These are phyloP conservation scores for Murraya paniculata DNA, from an alignment of 345 rosid species.

Conservation along the genomic window DNA sequence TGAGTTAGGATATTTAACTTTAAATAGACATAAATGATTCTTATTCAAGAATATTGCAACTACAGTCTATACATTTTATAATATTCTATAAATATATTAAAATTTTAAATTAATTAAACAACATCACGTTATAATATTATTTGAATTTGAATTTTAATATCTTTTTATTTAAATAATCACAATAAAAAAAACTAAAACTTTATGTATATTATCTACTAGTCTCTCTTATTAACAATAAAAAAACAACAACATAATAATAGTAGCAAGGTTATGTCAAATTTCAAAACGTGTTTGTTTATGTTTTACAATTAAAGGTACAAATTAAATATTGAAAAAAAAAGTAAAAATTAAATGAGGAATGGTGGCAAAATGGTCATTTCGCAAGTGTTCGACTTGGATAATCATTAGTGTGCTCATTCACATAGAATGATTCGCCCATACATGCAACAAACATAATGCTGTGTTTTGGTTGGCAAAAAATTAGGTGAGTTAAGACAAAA, in stretches of 20 bases:
- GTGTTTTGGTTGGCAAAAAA: slow-evolving; percentile 24
- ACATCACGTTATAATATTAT: too few species aligned
- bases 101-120: too few species aligned
- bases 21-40: not conserved
- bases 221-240: too few species aligned
- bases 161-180: too few species aligned
- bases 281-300: too few species aligned
- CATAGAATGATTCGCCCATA: not conserved
- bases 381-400: not conserved
- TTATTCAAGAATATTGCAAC: not conserved
- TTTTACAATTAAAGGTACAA: not conserved
- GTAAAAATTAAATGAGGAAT: not conserved
- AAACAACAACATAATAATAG: too few species aligned
- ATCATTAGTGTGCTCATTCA: not conserved
- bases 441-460: not conserved
- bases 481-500: slow-evolving; percentile 11
- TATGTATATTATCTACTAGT: too few species aligned
- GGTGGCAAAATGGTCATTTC: slow-evolving; percentile 21
- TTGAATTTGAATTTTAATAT: too few species aligned
- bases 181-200: too few species aligned
- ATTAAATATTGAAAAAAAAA: not conserved
- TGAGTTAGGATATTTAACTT: not conserved
- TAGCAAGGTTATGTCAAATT: too few species aligned
- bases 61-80: too few species aligned
- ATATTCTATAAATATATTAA: too few species aligned